Conservation (phyloP, 225 moss, liverwort and hornwort genomes). For the Pseudisothecium myosuroides region DNA sequence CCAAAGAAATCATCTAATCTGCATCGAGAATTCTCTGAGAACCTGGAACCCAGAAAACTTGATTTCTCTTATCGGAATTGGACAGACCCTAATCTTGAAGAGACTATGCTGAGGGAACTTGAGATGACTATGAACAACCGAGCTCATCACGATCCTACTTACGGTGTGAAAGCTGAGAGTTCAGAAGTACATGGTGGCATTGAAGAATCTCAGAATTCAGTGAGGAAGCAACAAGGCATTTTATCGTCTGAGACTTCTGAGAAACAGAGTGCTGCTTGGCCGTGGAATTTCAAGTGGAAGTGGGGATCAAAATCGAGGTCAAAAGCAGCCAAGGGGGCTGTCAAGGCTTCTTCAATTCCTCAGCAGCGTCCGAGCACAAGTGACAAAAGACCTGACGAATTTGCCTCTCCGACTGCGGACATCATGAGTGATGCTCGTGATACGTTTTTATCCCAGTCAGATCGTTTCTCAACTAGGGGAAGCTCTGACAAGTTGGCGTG, state of each 20-base stretch:
- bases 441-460: slow-evolving; percentile 16
- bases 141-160: neutral
- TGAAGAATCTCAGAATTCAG: neutral
- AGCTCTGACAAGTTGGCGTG: slow-evolving; percentile 11
- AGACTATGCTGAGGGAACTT: neutral
- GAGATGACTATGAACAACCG: neutral
- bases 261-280: slow-evolving; percentile 12
- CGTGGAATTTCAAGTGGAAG: slow-evolving; percentile 45
- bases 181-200: neutral
- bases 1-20: neutral
- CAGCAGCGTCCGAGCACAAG: neutral
- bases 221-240: neutral
- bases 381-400: neutral
- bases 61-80: slow-evolving; percentile 26
- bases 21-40: neutral
- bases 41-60: slow-evolving; percentile 3
- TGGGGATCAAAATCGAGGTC: slow-evolving; percentile 23
- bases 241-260: neutral
- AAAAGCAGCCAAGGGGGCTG: neutral
- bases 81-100: slow-evolving; percentile 22
- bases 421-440: slow-evolving; percentile 48
- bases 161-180: neutral
- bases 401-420: slow-evolving; percentile 19
- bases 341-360: neutral
- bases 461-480: slow-evolving; percentile 14